Conservation (phyloP, 2,329 filamentous ascomycete genomes). For the Blastomyces gilchristii region DNA sequence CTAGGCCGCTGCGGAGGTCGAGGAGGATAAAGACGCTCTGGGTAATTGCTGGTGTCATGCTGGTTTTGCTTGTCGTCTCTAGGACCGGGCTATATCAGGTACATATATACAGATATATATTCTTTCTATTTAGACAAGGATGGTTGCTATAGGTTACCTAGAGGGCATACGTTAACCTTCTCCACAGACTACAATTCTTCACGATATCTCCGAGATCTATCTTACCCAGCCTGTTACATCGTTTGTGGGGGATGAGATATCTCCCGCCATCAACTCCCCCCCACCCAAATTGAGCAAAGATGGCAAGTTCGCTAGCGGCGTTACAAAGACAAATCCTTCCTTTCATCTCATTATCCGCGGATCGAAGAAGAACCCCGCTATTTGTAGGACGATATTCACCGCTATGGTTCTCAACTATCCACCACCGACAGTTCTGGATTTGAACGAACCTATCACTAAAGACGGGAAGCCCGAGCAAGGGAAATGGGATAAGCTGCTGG, state of each 20-base stretch:
- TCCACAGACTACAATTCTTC: background rate
- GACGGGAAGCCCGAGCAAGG: slow-evolving; percentile 26
- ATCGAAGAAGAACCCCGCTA: slow-evolving; percentile 36
- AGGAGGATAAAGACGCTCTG: slow-evolving; percentile 18
- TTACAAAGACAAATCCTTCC: slow-evolving; percentile 29
- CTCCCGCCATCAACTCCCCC: slow-evolving; percentile 9
- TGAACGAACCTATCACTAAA: slow-evolving; percentile 34
- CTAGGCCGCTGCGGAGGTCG: slow-evolving; percentile 13
- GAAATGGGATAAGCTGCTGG: slow-evolving; percentile 38
- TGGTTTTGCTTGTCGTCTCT: background rate
- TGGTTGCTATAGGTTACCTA: no score
- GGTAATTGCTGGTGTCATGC: background rate
- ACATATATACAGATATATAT: no score
- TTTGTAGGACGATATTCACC: slow-evolving; percentile 49
- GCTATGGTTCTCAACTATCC: slow-evolving; percentile 51
- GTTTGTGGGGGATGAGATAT: background rate
- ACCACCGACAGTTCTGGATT: slow-evolving; percentile 36
- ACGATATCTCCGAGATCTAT: slow-evolving; percentile 11
- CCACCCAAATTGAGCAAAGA: slow-evolving; percentile 18
- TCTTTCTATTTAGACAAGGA: no score
- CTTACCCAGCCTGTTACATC: slow-evolving; percentile 7
- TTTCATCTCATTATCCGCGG: slow-evolving; percentile 49
- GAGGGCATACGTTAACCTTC: background rate
- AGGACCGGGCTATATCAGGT: background rate
- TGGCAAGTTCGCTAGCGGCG: slow-evolving; percentile 23